Evolutionary conservation across 176 grass and related monocot genomes (phyloP), one percentile per base, ranked within the genome.

Genomic region (Cenchrus americanus): DNA sequence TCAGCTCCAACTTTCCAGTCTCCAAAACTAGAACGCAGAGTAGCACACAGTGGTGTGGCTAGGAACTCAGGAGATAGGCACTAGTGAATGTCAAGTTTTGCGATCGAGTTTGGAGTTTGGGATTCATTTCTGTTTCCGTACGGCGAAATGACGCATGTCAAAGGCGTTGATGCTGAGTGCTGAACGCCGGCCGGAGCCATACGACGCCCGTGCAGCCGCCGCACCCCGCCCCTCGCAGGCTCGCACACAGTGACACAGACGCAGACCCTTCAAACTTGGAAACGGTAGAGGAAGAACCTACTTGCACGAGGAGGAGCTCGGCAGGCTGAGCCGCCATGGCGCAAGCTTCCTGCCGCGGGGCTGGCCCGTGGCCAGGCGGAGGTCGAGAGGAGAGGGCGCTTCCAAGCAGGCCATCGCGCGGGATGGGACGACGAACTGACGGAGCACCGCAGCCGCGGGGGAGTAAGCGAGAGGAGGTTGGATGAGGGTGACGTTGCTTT

Each of bases 391-490:
- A 8, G 44, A 63, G 63, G 79, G 30, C 34, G 72, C 79, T 37
- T 88, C 66, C 74, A 88, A 54, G 86, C 66, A 72, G 57, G 74
- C 14, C 86, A 88, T 88, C 73, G 47, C 23, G 22, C 37, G 65
- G 77, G 11, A 43, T 14, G 8, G 30, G 69, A 76, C 32, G 32
- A 42, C 73, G 27, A 2, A 30, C 27, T 30, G 27, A 30, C 27
- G 27, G 40, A 69, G 19, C 61, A 37, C 67, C 50, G 54, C 15
- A 22, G 13, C 34, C 4, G 49, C 32, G 37, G 14, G 12, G 15
- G 51, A 37, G 13, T 14, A 49, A 11, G 21, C 55, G 53, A 21
- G 27, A 30, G 27, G 43, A 30, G 14, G 2, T 50, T 59, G n/a
- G 71, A 61, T 47, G 48, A 46, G 60, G 32, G 41, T 17, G 63